Percentiles rank a stretch among this genome's conserved stretches.
These are phyloP conservation scores for Pezicula neosporulosa DNA, from an alignment of 2,329 filamentous ascomycete genomes.

Conservation along the genomic window DNA sequence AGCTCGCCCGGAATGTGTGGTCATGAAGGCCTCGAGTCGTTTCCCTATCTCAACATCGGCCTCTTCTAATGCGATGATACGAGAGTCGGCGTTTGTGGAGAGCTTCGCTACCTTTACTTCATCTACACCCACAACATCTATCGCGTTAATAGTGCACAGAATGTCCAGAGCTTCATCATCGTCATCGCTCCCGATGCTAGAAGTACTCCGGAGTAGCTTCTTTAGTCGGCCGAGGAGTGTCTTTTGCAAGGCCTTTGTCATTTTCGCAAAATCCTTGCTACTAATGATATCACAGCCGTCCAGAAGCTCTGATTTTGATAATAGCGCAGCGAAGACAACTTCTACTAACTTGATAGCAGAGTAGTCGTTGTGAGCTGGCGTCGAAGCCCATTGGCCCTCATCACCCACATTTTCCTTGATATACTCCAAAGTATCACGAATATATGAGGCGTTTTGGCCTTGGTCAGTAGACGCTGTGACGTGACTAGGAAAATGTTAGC, in stretches of 20 bases:
- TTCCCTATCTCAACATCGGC: slow-evolving; percentile 10
- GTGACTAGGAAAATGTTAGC: slow-evolving; percentile 15
- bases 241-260: slow-evolving; percentile 12
- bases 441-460: slow-evolving; percentile 20
- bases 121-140: slow-evolving; percentile 14
- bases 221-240: slow-evolving; percentile 18
- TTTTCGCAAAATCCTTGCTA: slow-evolving; percentile 10
- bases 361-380: slow-evolving; percentile 4
- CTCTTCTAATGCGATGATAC: slow-evolving; percentile 5
- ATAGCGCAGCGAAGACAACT: slow-evolving; percentile 14
- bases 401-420: slow-evolving; percentile 20
- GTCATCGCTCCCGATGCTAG: slow-evolving; percentile 3
- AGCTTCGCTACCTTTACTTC: slow-evolving; percentile 11
- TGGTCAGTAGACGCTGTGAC: slow-evolving; percentile 23
- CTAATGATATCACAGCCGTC: slow-evolving; percentile 17
- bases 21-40: slow-evolving; percentile 19
- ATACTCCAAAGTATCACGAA: slow-evolving; percentile 16
- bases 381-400: slow-evolving; percentile 3
- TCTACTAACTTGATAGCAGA: slow-evolving; percentile 18
- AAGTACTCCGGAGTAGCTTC: slow-evolving; percentile 11
- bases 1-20: slow-evolving; percentile 6
- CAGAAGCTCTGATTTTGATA: slow-evolving; percentile 10
- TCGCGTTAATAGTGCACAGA: slow-evolving; percentile 19
- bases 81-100: slow-evolving; percentile 7
- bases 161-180: slow-evolving; percentile 12